Base-by-base conservation (phyloP, 2,329 filamentous ascomycete genomes). In the Calonectria hawksworthii region DNA sequence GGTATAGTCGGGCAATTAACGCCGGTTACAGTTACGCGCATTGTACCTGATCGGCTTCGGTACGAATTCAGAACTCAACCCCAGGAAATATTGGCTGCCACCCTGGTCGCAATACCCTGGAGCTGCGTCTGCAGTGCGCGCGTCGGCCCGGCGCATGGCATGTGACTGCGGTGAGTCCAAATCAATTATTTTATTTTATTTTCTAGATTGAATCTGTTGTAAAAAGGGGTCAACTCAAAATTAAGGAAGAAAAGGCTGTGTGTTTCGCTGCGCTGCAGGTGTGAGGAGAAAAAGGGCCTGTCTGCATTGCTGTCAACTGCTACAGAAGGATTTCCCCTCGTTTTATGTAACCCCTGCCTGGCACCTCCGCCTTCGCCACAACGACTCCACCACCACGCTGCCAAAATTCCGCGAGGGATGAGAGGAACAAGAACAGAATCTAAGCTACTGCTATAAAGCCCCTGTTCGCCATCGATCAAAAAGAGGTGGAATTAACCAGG, bases 51-150 rank as follows among this genome's bases (percentile, higher is more conserved):
- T 63, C 56, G 56, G 56, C 56, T 63, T 63, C 34, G 56, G 36
- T 63, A 36, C 56, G 56, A 63, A 41, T 63, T 63, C 56, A 63
- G 56, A 23, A 36, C 23, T 63, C 36, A 41, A 41, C 56, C 56
- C 56, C 56, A 63, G 56, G 56, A 63, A 61, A 41, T 41, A 63
- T 63, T 63, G 56, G n/a, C 44, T 5, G 14, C n/a, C 16, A 63
- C 56, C 56, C 56, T 10, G 36, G 56, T 28, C 36, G 56, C 56
- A 14, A 41, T 41, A 63, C 36, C 56, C 56, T 63, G 34, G 56
- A 63, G 23, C 56, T 63, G 56, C 56, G n/a, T 36, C 56, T 28
- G 23, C 56, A 23, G 56, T 26, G n/a, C 23, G 8, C 56, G 56
- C 56, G 21, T 63, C 34, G 56, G 56, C 32, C 56, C 56, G 56